A percentile compares a stretch with the other conserved stretches of the same genome.
Evolutionary conservation across 2,329 filamentous ascomycete species (phyloP).

Genomic region (Epichloe sylvatica): DNA sequence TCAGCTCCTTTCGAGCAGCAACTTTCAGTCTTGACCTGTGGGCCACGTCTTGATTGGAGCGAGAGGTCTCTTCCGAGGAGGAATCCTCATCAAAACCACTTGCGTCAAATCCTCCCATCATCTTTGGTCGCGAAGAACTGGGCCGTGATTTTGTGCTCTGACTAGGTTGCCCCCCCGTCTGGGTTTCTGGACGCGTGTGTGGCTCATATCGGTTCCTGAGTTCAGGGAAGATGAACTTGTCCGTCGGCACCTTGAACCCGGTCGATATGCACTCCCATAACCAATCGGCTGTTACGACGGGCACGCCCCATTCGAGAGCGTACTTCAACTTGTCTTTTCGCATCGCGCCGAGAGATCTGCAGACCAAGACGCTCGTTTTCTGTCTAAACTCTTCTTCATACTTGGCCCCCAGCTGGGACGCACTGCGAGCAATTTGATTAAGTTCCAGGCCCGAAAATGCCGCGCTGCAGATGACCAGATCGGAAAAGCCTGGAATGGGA

Average conservation of each 20-base stretch:
- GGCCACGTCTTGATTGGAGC: background rate
- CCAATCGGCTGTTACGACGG: constrained; percentile 72
- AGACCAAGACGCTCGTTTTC: constrained; percentile 65
- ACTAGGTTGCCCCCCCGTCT: constrained; percentile 5
- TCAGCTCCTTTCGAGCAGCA: constrained; percentile 10
- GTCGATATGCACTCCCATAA: constrained; percentile 65
- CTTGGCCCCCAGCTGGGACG: constrained; percentile 61
- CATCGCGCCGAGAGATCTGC: constrained; percentile 42
- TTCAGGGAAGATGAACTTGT: constrained; percentile 34
- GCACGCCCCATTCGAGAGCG: constrained; percentile 60
- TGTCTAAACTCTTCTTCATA: constrained; percentile 68
- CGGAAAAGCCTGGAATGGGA: constrained; percentile 54
- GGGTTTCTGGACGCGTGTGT: background rate
- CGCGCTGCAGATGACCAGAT: constrained; percentile 63
- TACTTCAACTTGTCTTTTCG: constrained; percentile 65
- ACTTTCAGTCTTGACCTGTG: background rate
- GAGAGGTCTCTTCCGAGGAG: constrained; percentile 9
- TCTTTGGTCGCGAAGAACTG: constrained; percentile 7
- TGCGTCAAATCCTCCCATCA: constrained; percentile 21
- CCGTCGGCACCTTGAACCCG: constrained; percentile 32
- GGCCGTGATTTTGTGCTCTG: background rate
- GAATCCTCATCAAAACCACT: constrained; percentile 25
- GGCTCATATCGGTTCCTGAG: constrained; percentile 21
- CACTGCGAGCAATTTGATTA: constrained; percentile 65
- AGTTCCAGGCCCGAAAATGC: constrained; percentile 76